Conservation (phyloP, 495 filamentous ascomycete species). For the Penicillium alfredii region DNA sequence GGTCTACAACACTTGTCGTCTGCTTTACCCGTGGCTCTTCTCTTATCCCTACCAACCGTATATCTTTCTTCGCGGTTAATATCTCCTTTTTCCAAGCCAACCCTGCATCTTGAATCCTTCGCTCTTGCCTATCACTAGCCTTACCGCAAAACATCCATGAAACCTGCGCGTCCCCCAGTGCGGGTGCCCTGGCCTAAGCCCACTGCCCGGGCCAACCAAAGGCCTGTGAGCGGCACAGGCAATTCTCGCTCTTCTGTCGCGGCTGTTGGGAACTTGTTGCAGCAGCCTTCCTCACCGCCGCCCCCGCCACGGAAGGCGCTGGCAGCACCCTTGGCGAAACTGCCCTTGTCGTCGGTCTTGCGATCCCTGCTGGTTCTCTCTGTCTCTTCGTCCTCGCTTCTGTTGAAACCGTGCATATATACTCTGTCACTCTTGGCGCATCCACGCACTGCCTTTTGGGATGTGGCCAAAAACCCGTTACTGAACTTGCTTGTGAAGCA, state of each 20-base stretch:
- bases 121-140: background rate
- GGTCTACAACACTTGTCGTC: constrained; percentile 9
- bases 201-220: constrained; percentile 9
- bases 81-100: no score
- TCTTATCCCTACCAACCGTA: background rate
- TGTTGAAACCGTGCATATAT: constrained; percentile 65
- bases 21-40: constrained; percentile 10
- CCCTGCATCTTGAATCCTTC: background rate
- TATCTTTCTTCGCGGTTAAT: no score
- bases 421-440: constrained; percentile 66
- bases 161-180: constrained; percentile 27
- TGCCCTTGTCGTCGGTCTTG: constrained; percentile 68
- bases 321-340: constrained; percentile 55
- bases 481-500: constrained; percentile 42
- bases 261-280: constrained; percentile 18
- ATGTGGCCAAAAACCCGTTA: constrained; percentile 42
- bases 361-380: constrained; percentile 73
- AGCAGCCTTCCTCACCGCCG: constrained; percentile 12
- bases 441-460: constrained; percentile 49
- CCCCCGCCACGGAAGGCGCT: constrained; percentile 20
- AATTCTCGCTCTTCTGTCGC: constrained; percentile 34
- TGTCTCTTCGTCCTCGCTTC: constrained; percentile 69
- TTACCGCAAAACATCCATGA: constrained; percentile 20
- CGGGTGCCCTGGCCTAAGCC: constrained; percentile 21
- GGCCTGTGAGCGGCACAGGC: constrained; percentile 36